Evolutionary conservation across 208 protist genomes (phyloP), one percentile per base, ranked within the genome.

Genomic region (Phytomonas sp.): DNA sequence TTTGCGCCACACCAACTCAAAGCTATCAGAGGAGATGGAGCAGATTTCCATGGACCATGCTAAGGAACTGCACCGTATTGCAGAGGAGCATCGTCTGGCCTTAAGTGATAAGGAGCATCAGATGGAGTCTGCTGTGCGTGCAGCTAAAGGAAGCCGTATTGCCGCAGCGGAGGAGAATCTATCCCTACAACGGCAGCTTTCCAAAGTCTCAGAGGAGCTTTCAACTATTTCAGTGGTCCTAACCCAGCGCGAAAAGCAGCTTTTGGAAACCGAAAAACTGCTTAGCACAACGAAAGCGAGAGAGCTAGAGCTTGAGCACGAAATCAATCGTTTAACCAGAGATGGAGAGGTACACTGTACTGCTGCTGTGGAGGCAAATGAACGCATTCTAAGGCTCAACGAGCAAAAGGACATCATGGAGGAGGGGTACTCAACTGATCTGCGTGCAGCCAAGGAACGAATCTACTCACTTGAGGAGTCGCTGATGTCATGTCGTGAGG

Each of bases 71-170:
- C 83, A 77, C 53, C 82, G 83, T 31, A 53, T 87, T 66, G 26
- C 68, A 1, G 85, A 96, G 72, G 84, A 96, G 70, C 84, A 96
- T 74, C 85, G 80, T 33, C 73, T 96, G 34, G 82, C 77, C 2
- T 53, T 93, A 34, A 84, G 76, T 61, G 87, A 91, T 71, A 80
- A 80, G 66, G 74, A 93, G 65, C 72, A 91, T 40, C 77, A 89
- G 70, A 71, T 89, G 43, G 87, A 92, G 46, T 62, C 79, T 17
- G 79, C 84, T 13, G 67, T 96, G 23, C 79, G 84, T 7, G 90
- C 93, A 72, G 81, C 87, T 2, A 81, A 80, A 28, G 85, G 84
- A 9, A 83, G 82, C 37, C 75, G 77, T 64, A 51, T 79, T 17
- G 81, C 76, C 28, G 68, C 90, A n/a, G 80, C 92, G 51, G 88